Conservation (phyloP, 2,329 filamentous ascomycete genomes). For the Ascochyta clinopodiicola region DNA sequence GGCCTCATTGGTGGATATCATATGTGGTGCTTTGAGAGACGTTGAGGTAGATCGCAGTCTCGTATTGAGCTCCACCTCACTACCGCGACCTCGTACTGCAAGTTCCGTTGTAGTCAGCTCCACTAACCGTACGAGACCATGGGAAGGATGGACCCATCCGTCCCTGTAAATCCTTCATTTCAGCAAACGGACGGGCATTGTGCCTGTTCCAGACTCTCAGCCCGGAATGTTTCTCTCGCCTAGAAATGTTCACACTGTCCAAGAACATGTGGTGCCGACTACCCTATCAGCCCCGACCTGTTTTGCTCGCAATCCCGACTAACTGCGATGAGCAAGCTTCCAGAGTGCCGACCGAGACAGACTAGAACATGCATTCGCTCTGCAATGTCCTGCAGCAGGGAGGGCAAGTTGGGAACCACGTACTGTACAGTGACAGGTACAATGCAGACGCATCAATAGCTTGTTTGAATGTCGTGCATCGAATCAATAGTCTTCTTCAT, state of each 20-base stretch:
- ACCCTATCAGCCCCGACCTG: conserved; percentile 1
- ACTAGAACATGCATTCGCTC: not conserved
- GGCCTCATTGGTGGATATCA: conserved; percentile 10
- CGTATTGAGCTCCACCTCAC: conserved; percentile 7
- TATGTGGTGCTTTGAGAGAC: not conserved
- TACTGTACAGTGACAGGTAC: conserved; percentile 23
- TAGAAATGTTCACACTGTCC: conserved; percentile 4
- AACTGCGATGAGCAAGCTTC: conserved; percentile 8
- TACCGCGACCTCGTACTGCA: conserved; percentile 7
- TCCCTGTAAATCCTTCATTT: conserved; percentile 5
- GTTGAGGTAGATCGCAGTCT: conserved; percentile 14
- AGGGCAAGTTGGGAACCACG: conserved; percentile 1
- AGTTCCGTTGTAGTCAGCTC: not conserved
- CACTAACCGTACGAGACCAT: not conserved
- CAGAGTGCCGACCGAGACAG: not conserved
- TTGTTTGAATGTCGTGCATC: conserved; percentile 22
- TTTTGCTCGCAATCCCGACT: not conserved
- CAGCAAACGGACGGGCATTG: conserved; percentile 13
- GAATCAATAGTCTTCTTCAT: conserved; percentile 14
- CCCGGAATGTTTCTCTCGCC: conserved; percentile 1
- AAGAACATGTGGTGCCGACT: conserved; percentile 2
- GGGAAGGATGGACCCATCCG: conserved; percentile 2
- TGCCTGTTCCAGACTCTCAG: not conserved
- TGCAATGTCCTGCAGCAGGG: conserved; percentile 6
- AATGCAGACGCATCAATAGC: conserved; percentile 28